Evolutionary conservation across 352 stramenopile genomes (phyloP), one percentile per base, ranked within the genome.

Genomic region (Pythium oligandrum): DNA sequence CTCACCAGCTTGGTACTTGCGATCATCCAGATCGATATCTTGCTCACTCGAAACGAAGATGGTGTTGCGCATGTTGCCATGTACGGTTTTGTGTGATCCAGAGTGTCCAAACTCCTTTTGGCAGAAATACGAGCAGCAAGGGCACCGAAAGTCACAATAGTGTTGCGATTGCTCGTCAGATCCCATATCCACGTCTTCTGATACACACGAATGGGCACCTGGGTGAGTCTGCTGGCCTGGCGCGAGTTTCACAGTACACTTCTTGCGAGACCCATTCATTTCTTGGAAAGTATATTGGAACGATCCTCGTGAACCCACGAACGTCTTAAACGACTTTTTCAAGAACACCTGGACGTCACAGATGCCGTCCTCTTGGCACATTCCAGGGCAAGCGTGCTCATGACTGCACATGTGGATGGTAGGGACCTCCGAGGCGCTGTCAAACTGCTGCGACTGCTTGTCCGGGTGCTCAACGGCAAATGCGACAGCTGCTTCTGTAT

Each of bases 41-140:
- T 71, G 47, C 0, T 65, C 53, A 33, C 89, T 75, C 2, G 76
- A 78, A 3, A 84, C 40, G 44, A 91, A 93, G 47, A 72, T 77
- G 26, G 75, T 91, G 54, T 90, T 87, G 10, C 75, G 64, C 83
- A 91, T 93, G 61, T 93, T 93, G 35, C 80, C 83, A 10, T 91
- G 83, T 0, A 75, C 78, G 1, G 83, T 91, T 30, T 67, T 68
- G 57, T 93, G 80, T 7, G 64, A 30, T 0, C 71, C 78, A 4
- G 55, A 57, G 51, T 93, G 78, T 0, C 75, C 74, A 44, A 61
- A 70, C 33, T 73, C 70, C 44, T 87, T 86, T 4, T 76, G 69
- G 62, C 83, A 93, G 40, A 83, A 88, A 51, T 93, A 90, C 51
- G 71, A 82, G 58, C 80, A 93, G 55, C 70, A 86, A 6, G 77